These are phyloP conservation scores for Cunninghamia lanceolata DNA, from an alignment of 75 land plant species.

Conservation along the genomic window DNA sequence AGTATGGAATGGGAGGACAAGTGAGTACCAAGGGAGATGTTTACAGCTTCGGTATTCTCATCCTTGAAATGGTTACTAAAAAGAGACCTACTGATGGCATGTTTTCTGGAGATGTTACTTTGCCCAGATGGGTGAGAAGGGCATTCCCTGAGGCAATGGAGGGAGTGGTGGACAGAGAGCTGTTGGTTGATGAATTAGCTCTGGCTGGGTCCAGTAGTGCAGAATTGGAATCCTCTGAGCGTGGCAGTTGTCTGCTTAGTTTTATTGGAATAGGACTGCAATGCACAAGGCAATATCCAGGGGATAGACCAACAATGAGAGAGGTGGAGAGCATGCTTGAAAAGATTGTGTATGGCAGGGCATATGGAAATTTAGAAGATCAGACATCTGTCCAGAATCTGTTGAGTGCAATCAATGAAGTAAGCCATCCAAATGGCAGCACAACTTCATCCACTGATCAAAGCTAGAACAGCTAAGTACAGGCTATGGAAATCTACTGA, in stretches of 20 bases:
- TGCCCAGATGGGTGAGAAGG: conserved; percentile 1
- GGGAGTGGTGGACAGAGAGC: conserved; percentile 4
- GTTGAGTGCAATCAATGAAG: too few relatives aligned
- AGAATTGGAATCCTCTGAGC: conserved; percentile 11
- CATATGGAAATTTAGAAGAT: too few relatives aligned
- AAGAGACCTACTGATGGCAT: conserved; percentile 14
- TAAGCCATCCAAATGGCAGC: too few relatives aligned
- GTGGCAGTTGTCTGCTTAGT: conserved; percentile 36
- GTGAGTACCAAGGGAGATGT: conserved; percentile 14
- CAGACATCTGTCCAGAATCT: too few relatives aligned
- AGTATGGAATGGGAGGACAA: conserved; percentile 49
- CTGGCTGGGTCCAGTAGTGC: conserved; percentile 14
- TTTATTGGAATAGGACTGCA: conserved; percentile 29
- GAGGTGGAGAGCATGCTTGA: too few relatives aligned
- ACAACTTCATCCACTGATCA: too few relatives aligned
- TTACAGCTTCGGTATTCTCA: too few relatives aligned
- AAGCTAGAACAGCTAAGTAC: too few relatives aligned
- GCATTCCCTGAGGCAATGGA: background rate
- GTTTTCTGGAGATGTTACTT: conserved; percentile 5
- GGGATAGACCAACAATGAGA: too few relatives aligned
- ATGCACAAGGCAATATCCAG: conserved; percentile 24
- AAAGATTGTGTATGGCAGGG: too few relatives aligned
- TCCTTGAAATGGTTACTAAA: too few relatives aligned
- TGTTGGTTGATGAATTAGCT: conserved; percentile 18
- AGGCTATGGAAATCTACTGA: too few relatives aligned